Conservation (phyloP, 2,329 filamentous ascomycete genomes). For the Colletotrichum viniferum region DNA sequence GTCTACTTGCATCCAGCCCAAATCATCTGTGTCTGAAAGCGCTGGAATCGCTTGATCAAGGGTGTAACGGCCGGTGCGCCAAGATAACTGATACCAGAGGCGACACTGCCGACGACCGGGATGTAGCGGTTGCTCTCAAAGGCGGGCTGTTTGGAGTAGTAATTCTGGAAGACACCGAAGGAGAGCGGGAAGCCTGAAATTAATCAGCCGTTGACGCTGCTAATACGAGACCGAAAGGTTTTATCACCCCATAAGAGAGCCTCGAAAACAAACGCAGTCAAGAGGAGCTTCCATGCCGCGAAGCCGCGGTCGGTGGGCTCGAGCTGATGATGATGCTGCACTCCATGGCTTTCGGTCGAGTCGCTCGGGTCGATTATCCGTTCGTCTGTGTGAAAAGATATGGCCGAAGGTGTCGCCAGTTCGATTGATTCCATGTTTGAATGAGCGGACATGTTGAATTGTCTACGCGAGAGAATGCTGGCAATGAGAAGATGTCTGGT, state of each 20-base stretch:
- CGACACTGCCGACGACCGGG: conserved; percentile 31
- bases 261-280: conserved; percentile 30
- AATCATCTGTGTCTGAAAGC: conserved; percentile 38
- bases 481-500: neutral
- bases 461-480: neutral
- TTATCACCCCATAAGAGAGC: conserved; percentile 28
- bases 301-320: conserved; percentile 27
- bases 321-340: conserved; percentile 7
- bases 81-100: conserved; percentile 34
- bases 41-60: conserved; percentile 35
- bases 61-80: conserved; percentile 36
- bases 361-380: neutral
- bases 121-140: conserved; percentile 29
- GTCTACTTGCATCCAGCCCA: conserved; percentile 26
- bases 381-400: neutral
- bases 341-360: neutral
- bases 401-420: neutral
- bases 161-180: conserved; percentile 35
- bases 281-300: conserved; percentile 29
- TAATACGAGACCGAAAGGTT: neutral
- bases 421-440: neutral
- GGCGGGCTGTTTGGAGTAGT: conserved; percentile 30
- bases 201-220: neutral
- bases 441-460: neutral
- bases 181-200: conserved; percentile 31